Base-by-base conservation (phyloP, 2,329 filamentous ascomycete species). In the Neocatenulostroma microsporum region DNA sequence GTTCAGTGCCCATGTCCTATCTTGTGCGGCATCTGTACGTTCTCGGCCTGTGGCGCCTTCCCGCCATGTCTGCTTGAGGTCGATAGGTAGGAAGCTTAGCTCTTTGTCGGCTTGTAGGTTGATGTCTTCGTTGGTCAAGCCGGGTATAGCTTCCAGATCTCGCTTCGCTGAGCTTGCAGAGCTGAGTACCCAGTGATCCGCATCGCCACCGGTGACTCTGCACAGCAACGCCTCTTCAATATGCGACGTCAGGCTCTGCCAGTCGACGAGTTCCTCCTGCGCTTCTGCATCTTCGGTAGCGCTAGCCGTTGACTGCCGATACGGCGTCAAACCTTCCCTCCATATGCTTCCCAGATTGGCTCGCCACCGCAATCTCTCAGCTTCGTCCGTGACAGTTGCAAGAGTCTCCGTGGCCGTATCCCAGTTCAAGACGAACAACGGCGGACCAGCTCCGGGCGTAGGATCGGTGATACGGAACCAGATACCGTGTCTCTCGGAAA, bases 11-110 rank as follows among this genome's bases (percentile, higher is more conserved):
- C 77, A 81, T 2, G 72, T 75, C 19, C 73, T 67, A 53, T 81
- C 77, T 49, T 73, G 67, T 5, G 76, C 77, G 21, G 71, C 74
- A 45, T 79, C 71, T 9, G 76, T 80, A 20, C 77, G 64, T 50
- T 78, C 75, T 5, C 74, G 62, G 1, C 77, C 77, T 7, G 77
- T 72, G 8, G 76, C 76, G 1, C 73, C 75, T 34, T 68, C 63
- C 18, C 72, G 65, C 77, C 77, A 81, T 2, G 77, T 80, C 48
- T 67, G 67, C 54, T 74, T 77, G 27, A 80, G 57, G 42, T 81
- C 69, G 36, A 81, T 63, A 0, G 73, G 72, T 3, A 80, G 54
- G 41, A 80, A 72, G 1, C 58, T 57, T 12, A 81, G 62, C 25
- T 71, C 66, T 19, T 58, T 62, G 27, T 51, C 68, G 23, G 58